Percentiles rank a stretch among this genome's conserved stretches.
These are phyloP conservation scores for Eutrema salsugineum DNA, from an alignment of 441 rosid genomes.

Conservation along the genomic window DNA sequence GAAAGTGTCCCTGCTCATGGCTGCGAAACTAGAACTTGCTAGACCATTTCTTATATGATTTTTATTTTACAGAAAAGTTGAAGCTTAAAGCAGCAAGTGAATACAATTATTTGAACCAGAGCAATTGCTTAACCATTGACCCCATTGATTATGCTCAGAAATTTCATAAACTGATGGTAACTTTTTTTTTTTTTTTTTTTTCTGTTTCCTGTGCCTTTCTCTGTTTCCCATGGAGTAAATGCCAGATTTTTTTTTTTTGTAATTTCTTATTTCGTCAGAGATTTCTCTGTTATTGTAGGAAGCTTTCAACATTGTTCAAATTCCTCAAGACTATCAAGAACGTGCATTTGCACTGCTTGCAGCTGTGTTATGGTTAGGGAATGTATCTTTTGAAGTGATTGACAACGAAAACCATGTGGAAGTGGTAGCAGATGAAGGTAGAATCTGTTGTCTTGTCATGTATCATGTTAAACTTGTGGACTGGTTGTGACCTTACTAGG, in stretches of 20 bases:
- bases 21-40: constrained; percentile 33
- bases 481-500: not conserved
- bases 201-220: not conserved
- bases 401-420: constrained; percentile 78
- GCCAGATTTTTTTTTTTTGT: not conserved
- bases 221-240: not conserved
- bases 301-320: constrained; percentile 62
- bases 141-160: constrained; percentile 66
- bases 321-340: constrained; percentile 66
- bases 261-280: not conserved
- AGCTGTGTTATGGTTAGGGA: constrained; percentile 80
- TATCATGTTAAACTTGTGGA: not conserved
- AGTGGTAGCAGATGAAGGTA: constrained; percentile 41
- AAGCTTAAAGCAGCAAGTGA: constrained; percentile 68
- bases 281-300: constrained; percentile 37
- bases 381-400: constrained; percentile 62
- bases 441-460: not conserved
- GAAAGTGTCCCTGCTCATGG: not conserved
- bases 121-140: constrained; percentile 66
- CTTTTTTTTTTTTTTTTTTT: too few relatives aligned
- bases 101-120: constrained; percentile 78
- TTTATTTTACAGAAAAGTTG: constrained; percentile 57
- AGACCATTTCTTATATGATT: constrained; percentile 7
- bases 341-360: constrained; percentile 71
- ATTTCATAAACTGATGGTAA: constrained; percentile 67